These are phyloP conservation scores for Colletotrichum incanum DNA, from an alignment of 2,329 filamentous ascomycete species.

Conservation along the genomic window DNA sequence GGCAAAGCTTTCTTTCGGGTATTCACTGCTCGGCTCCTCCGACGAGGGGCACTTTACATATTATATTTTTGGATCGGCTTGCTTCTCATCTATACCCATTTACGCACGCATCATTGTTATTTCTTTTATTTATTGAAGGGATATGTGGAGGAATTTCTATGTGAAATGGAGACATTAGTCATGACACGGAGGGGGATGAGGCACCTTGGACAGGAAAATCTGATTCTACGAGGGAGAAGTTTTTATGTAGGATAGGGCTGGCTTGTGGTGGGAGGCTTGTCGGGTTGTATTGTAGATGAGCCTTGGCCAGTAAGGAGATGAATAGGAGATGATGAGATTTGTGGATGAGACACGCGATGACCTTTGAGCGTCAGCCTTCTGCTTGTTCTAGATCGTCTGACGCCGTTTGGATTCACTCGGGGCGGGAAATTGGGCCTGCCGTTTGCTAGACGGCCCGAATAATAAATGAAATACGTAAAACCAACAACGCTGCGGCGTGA, in stretches of 20 bases:
- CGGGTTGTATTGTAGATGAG: neutral
- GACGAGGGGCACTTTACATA: constrained; percentile 23
- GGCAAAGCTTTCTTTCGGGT: constrained; percentile 40
- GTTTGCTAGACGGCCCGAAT: constrained; percentile 3
- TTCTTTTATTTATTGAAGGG: constrained; percentile 33
- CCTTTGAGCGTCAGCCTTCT: constrained; percentile 1
- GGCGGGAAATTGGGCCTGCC: neutral
- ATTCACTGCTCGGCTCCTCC: constrained; percentile 10
- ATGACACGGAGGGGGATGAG: constrained; percentile 34
- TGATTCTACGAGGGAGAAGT: constrained; percentile 12
- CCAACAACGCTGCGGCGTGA: neutral
- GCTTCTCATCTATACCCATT: constrained; percentile 45
- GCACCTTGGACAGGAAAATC: constrained; percentile 33
- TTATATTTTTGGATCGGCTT: constrained; percentile 37
- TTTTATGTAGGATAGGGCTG: constrained; percentile 8
- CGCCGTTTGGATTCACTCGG: neutral
- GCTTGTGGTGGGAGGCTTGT: constrained; percentile 10
- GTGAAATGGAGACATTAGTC: constrained; percentile 33
- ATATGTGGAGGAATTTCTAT: constrained; percentile 31
- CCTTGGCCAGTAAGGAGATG: neutral
- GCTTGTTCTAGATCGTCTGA: neutral
- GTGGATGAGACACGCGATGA: constrained; percentile 17
- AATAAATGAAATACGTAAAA: constrained; percentile 19
- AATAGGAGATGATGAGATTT: neutral
- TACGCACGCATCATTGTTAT: constrained; percentile 42